A percentile compares a stretch with the other conserved stretches of the same genome.
These are phyloP conservation scores for Solanum bulbocastanum DNA, from an alignment of 257 asterid genomes.

Conservation along the genomic window DNA sequence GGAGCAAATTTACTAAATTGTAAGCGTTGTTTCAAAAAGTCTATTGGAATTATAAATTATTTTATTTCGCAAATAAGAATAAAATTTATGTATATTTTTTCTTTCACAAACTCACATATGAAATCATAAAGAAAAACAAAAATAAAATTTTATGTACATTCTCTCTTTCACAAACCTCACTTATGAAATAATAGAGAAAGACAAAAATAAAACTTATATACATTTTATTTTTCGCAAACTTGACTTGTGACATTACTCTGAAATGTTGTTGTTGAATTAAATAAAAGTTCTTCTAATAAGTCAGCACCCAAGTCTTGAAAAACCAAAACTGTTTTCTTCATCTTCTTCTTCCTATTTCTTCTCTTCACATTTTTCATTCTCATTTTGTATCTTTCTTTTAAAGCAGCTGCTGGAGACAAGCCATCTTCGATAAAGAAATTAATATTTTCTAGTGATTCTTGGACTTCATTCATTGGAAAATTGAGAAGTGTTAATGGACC, in stretches of 20 bases:
- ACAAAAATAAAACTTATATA: too few species aligned
- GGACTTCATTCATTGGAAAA: slow-evolving; percentile 17
- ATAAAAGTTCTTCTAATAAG: slow-evolving; percentile 19
- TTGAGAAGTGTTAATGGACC: slow-evolving; percentile 25
- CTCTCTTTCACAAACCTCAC: too few species aligned
- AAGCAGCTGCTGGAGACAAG: slow-evolving; percentile 8
- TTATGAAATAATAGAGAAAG: too few species aligned
- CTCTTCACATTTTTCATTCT: not conserved
- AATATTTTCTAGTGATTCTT: slow-evolving; percentile 24
- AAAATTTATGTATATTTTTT: too few species aligned
- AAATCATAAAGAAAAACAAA: too few species aligned
- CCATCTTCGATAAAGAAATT: slow-evolving; percentile 5
- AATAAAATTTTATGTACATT: too few species aligned
- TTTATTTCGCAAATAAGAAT: too few species aligned
- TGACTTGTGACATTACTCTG: not conserved
- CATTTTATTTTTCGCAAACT: too few species aligned
- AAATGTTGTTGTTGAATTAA: not conserved
- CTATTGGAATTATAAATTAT: not conserved
- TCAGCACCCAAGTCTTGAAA: slow-evolving; percentile 28
- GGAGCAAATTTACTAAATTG: not conserved
- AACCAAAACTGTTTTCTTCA: slow-evolving; percentile 17
- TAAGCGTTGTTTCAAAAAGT: too few species aligned
- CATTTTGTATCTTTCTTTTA: slow-evolving; percentile 22
- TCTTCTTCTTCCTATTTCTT: not conserved
- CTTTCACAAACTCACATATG: too few species aligned